A percentile compares a stretch with the other conserved stretches of the same genome.
These are phyloP conservation scores for Suillus weaverae DNA, from an alignment of 768 basidiomycete genomes.

Conservation along the genomic window DNA sequence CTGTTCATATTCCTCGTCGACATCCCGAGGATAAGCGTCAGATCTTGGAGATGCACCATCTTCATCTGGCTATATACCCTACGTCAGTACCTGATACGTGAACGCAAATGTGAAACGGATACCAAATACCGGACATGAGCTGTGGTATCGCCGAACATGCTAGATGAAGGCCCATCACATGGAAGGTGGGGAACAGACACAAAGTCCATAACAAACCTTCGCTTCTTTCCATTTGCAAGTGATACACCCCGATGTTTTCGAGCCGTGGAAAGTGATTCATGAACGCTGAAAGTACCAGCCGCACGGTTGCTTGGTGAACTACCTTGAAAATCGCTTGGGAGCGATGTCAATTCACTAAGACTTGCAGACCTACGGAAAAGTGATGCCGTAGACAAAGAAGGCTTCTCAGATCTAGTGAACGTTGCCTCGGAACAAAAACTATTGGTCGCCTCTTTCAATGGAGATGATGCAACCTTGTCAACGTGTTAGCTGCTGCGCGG, in stretches of 20 bases:
- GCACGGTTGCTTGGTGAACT: neutral
- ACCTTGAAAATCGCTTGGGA: slow-evolving; percentile 21
- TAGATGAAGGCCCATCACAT: slow-evolving; percentile 1
- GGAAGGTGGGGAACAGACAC: neutral
- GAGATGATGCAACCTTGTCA: neutral
- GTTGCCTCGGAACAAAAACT: neutral
- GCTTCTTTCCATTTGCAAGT: neutral
- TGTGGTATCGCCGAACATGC: neutral
- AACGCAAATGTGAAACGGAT: neutral
- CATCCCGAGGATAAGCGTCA: neutral
- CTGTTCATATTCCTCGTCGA: neutral
- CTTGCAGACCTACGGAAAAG: slow-evolving; percentile 2
- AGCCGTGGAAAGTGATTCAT: neutral
- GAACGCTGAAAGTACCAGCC: neutral
- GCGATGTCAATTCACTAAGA: slow-evolving; percentile 32
- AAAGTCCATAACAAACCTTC: slow-evolving; percentile 1
- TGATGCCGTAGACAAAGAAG: neutral
- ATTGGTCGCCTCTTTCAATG: neutral
- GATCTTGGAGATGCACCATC: neutral
- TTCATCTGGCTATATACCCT: neutral
- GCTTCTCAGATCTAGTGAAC: neutral
- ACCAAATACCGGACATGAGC: neutral
- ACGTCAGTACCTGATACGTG: neutral
- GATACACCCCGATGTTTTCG: neutral
- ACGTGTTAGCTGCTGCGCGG: neutral